A percentile compares a stretch with the other conserved stretches of the same genome.
These are phyloP conservation scores for Mallotus nudiflorus DNA, from an alignment of 345 rosid genomes.

Conservation along the genomic window DNA sequence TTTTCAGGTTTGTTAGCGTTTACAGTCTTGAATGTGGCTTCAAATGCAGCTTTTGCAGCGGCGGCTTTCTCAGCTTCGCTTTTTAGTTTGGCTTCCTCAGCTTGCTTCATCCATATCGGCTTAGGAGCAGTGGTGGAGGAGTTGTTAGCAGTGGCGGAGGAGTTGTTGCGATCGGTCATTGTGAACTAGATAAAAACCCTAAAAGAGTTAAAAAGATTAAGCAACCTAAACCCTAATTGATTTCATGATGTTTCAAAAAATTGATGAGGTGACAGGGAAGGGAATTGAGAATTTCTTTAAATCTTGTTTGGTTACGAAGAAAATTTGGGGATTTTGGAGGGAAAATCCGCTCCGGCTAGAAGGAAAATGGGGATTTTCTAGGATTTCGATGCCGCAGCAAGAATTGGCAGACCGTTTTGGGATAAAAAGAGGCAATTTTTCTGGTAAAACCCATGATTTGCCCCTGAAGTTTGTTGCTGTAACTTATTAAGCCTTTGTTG, in stretches of 20 bases:
- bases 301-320: no score
- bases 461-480: no score
- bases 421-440: no score
- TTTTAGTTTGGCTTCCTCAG: slow-evolving; percentile 91
- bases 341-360: no score
- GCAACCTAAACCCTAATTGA: background rate
- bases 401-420: no score
- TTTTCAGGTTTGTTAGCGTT: slow-evolving; percentile 45
- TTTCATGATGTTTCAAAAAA: background rate
- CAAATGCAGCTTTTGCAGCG: slow-evolving; percentile 95
- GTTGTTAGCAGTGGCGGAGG: slow-evolving; percentile 6
- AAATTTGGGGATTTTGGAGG: no score
- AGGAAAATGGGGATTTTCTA: no score
- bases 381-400: no score
- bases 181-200: background rate
- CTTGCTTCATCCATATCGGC: slow-evolving; percentile 95
- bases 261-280: no score
- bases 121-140: slow-evolving; percentile 34
- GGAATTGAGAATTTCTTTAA: no score
- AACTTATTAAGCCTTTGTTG: no score
- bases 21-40: slow-evolving; percentile 78
- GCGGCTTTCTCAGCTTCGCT: slow-evolving; percentile 90
- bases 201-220: background rate
- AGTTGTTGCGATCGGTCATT: slow-evolving; percentile 28
- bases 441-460: no score